Base-by-base conservation (phyloP, 345 rosid species). In the Crucihimalaya himalaica region DNA sequence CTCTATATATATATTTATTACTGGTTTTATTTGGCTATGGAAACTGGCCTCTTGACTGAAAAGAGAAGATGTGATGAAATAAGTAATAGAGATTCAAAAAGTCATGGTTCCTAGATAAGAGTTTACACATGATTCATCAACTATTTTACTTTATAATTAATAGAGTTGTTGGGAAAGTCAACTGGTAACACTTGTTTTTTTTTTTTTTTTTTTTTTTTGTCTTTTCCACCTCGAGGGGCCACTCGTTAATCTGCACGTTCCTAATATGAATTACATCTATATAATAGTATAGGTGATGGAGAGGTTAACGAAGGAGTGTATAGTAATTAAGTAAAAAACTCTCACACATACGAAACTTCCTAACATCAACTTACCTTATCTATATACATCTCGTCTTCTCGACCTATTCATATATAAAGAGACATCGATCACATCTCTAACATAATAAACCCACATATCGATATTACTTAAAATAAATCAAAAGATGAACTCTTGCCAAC, bases 401-500 rank as follows among this genome's bases (percentile, higher is more conserved):
- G 25, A 48, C 45, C 56, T 50, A 34, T 59, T 34, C 14, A 6
- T 20, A 50, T 28, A 71, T 25, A 47, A 7, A 35, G 35, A 35
- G 19, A 5, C 48, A 21, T n/a, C 10, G 10, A 59, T 23, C 67
- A 7, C 55, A 63, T 42, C 70, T 60, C 50, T 8, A 39, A 42
- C 32, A 39, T 25, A 11, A 18, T 39, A 51, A 62, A 28, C 62
- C 6, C 34, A 45, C 19, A 62, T n/a, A 60, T 50, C 48, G 51
- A 48, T 7, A 46, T 34, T 45, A 25, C 57, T 10, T 21, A 2
- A 32, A 40, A 25, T 0, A 31, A 50, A 40, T 9, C 4, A 9
- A 62, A 76, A 56, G 56, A 76, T 76, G 80, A 63, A 55, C 18
- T 63, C 71, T 76, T 70, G 29, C 71, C 61, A 76, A 25, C 46